These are phyloP conservation scores for Elasticomyces elasticus DNA, from an alignment of 495 filamentous ascomycete genomes.

Conservation along the genomic window DNA sequence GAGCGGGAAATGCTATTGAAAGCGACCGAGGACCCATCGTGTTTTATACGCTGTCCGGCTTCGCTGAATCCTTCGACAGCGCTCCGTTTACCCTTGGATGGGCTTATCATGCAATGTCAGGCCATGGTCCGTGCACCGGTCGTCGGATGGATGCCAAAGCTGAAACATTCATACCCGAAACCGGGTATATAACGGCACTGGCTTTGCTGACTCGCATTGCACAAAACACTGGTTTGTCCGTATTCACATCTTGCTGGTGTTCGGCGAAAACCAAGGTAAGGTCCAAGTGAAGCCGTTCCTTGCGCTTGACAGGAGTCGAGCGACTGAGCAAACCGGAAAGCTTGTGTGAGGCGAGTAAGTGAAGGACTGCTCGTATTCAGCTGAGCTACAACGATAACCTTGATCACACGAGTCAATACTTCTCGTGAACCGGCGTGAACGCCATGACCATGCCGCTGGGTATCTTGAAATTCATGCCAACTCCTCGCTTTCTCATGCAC, in stretches of 20 bases:
- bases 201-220: not conserved
- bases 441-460: not conserved
- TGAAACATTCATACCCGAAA: not conserved
- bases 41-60: not conserved
- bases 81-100: not conserved
- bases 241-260: too few relatives aligned
- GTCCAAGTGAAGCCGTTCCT: too few relatives aligned
- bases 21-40: not conserved
- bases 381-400: not conserved
- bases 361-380: not conserved
- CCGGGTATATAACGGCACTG: not conserved
- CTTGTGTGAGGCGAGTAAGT: too few relatives aligned
- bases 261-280: too few relatives aligned
- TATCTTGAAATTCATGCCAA: slow-evolving; percentile 2
- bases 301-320: too few relatives aligned
- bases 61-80: not conserved
- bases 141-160: not conserved
- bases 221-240: too few relatives aligned
- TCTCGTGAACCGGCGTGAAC: not conserved
- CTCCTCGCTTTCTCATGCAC: too few relatives aligned
- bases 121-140: not conserved
- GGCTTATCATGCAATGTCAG: not conserved
- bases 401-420: not conserved
- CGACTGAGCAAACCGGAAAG: too few relatives aligned
- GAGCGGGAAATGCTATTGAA: not conserved